These are phyloP conservation scores for Funneliformis mosseae DNA, from an alignment of 192 early-diverging fungal species.

Conservation along the genomic window DNA sequence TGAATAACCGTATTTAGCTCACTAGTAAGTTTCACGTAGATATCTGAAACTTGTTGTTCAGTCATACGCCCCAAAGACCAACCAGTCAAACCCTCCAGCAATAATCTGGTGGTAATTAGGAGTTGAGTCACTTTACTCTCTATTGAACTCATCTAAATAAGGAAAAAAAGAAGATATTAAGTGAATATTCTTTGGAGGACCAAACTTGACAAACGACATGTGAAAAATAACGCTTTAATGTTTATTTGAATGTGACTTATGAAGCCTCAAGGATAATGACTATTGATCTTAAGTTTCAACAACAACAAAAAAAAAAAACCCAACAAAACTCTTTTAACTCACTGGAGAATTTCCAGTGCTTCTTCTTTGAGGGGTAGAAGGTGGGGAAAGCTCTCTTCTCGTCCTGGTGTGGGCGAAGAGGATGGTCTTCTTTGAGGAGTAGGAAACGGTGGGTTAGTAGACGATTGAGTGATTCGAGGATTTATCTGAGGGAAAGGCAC, in stretches of 20 bases:
- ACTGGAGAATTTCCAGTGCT: slow-evolving; percentile 25
- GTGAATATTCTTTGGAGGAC: background rate
- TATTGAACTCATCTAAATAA: slow-evolving; percentile 46
- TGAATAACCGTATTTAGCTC: slow-evolving; percentile 44
- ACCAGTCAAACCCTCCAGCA: slow-evolving; percentile 49
- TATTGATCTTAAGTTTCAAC: background rate
- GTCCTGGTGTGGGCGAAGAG: slow-evolving; percentile 11
- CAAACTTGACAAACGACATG: background rate
- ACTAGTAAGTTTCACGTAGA: slow-evolving; percentile 45
- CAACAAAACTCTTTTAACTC: slow-evolving; percentile 7
- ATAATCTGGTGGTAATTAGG: slow-evolving; percentile 50
- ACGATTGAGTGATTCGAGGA: background rate
- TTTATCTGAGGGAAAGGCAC: background rate
- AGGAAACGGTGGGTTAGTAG: background rate
- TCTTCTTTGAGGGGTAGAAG: slow-evolving; percentile 6
- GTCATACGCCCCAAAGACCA: slow-evolving; percentile 46
- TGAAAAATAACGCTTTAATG: background rate
- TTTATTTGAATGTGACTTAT: background rate
- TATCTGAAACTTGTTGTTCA: slow-evolving; percentile 50
- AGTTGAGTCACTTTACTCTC: slow-evolving; percentile 53
- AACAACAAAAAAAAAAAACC: background rate
- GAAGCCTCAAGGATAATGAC: background rate
- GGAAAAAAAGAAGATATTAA: background rate
- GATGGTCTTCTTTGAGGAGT: slow-evolving; percentile 15
- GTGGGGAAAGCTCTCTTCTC: slow-evolving; percentile 11